phyloP scores from a whole-genome alignment of 495 filamentous ascomycete genomes.

The Penicillium arizonense region DNA sequence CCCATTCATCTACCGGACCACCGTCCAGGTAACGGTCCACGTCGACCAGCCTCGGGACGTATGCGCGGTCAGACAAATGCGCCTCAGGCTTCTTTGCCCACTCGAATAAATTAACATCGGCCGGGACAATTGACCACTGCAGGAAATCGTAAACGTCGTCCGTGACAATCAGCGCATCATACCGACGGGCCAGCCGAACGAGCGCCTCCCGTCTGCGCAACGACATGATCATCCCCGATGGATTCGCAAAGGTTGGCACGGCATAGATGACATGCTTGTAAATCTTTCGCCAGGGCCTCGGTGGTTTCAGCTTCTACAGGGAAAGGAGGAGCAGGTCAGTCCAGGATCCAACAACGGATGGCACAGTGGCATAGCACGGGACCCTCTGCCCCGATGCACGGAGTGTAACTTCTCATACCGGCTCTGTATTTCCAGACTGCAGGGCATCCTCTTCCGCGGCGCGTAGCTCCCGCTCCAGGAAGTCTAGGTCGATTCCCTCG shows the following conservation, averaged over 20 bases:
- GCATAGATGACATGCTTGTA: conserved; percentile 84
- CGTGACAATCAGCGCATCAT: conserved; percentile 74
- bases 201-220: conserved; percentile 58
- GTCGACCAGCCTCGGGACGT: conserved; percentile 70
- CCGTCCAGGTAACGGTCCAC: conserved; percentile 65
- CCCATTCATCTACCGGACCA: conserved; percentile 57
- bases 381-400: not conserved
- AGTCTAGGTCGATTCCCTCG: conserved; percentile 65
- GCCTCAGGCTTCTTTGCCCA: conserved; percentile 51
- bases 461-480: conserved; percentile 49
- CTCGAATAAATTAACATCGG: conserved; percentile 63
- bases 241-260: conserved; percentile 81
- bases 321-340: conserved; percentile 12
- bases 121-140: conserved; percentile 54
- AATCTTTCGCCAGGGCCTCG: conserved; percentile 56
- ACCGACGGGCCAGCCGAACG: conserved; percentile 64
- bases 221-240: conserved; percentile 71
- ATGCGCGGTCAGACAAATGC: conserved; percentile 35
- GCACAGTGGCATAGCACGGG: not conserved
- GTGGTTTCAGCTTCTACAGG: conserved; percentile 37
- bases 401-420: conserved; percentile 29
- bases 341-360: not conserved
- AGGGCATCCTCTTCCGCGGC: conserved; percentile 32
- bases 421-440: conserved; percentile 29
- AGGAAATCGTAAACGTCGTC: conserved; percentile 94